Base-by-base conservation (phyloP, 2,329 filamentous ascomycete species). In the Clarireedia hainanense region DNA sequence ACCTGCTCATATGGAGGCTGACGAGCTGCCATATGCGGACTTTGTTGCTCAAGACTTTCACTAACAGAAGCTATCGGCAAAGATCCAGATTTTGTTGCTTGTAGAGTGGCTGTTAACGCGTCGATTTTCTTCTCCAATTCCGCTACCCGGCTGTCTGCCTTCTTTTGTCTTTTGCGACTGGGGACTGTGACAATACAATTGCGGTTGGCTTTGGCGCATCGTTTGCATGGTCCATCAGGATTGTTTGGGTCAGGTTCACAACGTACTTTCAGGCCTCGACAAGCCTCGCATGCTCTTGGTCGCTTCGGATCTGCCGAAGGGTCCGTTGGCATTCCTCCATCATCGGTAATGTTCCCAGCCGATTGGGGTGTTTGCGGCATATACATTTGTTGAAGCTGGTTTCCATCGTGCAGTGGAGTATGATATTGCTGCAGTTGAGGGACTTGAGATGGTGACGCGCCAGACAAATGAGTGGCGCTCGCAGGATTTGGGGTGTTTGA, bases 61-160 rank as follows among this genome's bases (percentile, higher is more conserved):
- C 9, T 53, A n/a, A 45, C 47, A 14, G 60, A 57, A 27, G 48
- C 36, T 45, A 43, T 40, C 17, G 47, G 39, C 6, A 45, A 30
- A 52, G 57, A 40, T 26, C 55, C 61, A 45, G 63, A 60, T 53
- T 64, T 66, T 27, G 63, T 64, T 40, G 66, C 65, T 47, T 68
- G 67, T 37, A 75, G 62, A 50, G 65, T 65, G 20, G 70, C 69
- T 30, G 72, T 68, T 66, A 75, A 69, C 0, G 69, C 68, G 52
- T 71, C 65, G 59, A 75, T 73, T 59, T 74, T 73, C 59, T 70
- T 69, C 64, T 75, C 73, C 49, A 75, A 62, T 58, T 75, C 73
- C 39, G 72, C 71, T 4, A 75, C 73, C 26, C 73, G 61, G 39
- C 71, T 74, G 50, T 75, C 73, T 6, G 73, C 74, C 58, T 74